Evolutionary conservation across 225 moss, liverwort and hornwort species (phyloP).

Genomic region (Thuidium tamariscinum): DNA sequence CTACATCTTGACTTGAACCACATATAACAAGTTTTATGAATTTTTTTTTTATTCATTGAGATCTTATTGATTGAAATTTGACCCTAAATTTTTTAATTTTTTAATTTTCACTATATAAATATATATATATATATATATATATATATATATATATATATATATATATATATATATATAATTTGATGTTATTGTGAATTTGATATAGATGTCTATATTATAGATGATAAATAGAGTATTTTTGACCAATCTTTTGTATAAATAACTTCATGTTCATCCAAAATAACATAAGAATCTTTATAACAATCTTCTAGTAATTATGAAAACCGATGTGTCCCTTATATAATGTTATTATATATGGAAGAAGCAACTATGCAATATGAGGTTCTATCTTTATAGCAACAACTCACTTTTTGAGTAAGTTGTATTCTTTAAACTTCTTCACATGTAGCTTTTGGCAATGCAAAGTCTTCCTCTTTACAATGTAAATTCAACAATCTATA

Average conservation of each 20-base stretch:
- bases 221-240: not conserved
- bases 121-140: no score
- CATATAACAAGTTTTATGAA: no score
- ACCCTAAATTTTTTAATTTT: no score
- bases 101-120: no score
- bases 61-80: no score
- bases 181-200: no score
- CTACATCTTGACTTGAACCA: no score
- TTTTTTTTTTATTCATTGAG: no score
- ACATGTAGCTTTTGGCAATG: not conserved
- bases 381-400: not conserved
- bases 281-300: not conserved
- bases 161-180: no score
- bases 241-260: not conserved
- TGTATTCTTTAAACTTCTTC: not conserved
- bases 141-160: no score
- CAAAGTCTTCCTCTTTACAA: fast-evolving
- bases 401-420: not conserved
- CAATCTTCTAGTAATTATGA: not conserved
- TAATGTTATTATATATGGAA: not conserved
- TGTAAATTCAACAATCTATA: not conserved
- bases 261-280: no score
- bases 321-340: fast-evolving
- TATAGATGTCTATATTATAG: not conserved
- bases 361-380: fast-evolving